Base-by-base conservation (phyloP, 805 yeast genomes). In the Saccharomycopsis amapae region DNA sequence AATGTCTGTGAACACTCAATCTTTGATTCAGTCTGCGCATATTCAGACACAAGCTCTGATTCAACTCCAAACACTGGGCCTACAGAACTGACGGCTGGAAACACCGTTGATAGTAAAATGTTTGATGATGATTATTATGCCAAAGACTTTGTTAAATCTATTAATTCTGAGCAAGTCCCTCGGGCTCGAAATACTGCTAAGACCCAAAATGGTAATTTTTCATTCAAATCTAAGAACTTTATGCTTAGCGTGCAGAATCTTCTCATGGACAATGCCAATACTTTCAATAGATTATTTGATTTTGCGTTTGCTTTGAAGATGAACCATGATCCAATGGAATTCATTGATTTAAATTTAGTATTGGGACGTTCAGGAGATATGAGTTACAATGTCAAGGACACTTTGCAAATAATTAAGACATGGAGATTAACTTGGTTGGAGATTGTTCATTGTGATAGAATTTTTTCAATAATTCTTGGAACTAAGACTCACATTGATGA, bases 391-490 rank as follows among this genome's bases (percentile, higher is more conserved):
- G 5, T 46, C 10, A 43, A 23, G n/a, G 28, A 30, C 9, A 38
- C 43, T n/a, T 23, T 45, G 5, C 34, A 17, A 9, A 36, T 22
- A 9, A 33, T 42, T 18, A 40, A 35, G 12, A 26, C 15, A 15
- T 49, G 52, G 52, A 40, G 42, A 34, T 38, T 42, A 18, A 33
- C 38, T 17, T 49, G 47, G 44, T 9, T 45, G 23, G 49, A 45
- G 25, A 15, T 49, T 24, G 15, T 40, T 15, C 10, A 30, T 23
- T 32, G 45, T 28, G 52, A 49, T 22, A 44, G 38, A 17, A 35
- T 32, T 7, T 26, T 45, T 13, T 23, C 43, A 20, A 33, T 44
- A 24, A 31, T 35, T 31, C 23, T 40, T 25, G 10, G 23, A n/a
- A 32, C 39, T 18, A 39, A 43, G 15, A 40, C 46, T 2, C 25